Evolutionary conservation across 495 filamentous ascomycete species (phyloP).

Genomic region (Hypoxylon lienhwacheense): DNA sequence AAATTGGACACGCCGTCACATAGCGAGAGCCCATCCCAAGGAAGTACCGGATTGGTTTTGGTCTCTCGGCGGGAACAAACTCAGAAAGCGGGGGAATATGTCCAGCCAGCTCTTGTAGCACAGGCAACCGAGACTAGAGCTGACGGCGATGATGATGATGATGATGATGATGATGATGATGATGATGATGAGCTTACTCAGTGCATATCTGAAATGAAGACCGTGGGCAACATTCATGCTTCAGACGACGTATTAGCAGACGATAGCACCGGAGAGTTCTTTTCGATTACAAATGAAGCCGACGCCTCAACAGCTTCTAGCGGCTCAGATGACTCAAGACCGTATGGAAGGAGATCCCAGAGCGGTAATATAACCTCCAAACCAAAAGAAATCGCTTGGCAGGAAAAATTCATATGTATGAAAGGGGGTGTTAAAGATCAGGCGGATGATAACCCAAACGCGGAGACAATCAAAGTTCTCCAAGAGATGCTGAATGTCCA

Average conservation of each 20-base stretch:
- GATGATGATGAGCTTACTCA: slow-evolving; percentile 30
- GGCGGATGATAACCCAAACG: slow-evolving; percentile 60
- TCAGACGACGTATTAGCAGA: neutral
- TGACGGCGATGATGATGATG: neutral
- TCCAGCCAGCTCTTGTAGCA: neutral
- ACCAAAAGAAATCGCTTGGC: slow-evolving; percentile 5
- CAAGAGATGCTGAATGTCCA: slow-evolving; percentile 86
- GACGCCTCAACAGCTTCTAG: slow-evolving; percentile 8
- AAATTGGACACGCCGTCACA: slow-evolving; percentile 16
- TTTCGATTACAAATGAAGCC: slow-evolving; percentile 1
- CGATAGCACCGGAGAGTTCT: neutral
- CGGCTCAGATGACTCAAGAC: slow-evolving; percentile 7
- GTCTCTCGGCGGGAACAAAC: slow-evolving; percentile 16
- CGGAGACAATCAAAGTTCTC: slow-evolving; percentile 73
- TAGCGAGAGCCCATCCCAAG: slow-evolving; percentile 16
- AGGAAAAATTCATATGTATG: slow-evolving; percentile 51
- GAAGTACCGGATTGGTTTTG: slow-evolving; percentile 1
- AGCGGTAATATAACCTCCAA: neutral
- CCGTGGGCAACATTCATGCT: neutral
- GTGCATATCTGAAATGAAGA: slow-evolving; percentile 24
- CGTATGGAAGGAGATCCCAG: slow-evolving; percentile 25
- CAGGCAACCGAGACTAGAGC: neutral
- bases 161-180: neutral
- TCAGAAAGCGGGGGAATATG: neutral
- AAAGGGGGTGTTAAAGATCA: slow-evolving; percentile 44